These are phyloP conservation scores for Hypoxylon sp. DNA, from an alignment of 2,329 filamentous ascomycete species.

Conservation along the genomic window DNA sequence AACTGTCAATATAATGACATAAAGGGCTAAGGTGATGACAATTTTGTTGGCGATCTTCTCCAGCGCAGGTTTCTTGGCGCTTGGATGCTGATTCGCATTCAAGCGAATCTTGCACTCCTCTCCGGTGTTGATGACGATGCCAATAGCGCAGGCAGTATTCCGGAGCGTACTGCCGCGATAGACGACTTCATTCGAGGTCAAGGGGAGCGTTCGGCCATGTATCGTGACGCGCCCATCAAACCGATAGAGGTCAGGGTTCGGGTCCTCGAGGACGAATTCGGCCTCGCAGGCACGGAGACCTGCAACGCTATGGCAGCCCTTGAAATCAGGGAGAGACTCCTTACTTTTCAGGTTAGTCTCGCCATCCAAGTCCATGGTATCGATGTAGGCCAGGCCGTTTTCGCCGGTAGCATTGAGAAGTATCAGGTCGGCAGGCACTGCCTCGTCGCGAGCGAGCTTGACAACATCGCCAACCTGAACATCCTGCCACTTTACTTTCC, in stretches of 20 bases:
- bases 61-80: slow-evolving; percentile 81
- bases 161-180: slow-evolving; percentile 86
- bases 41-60: slow-evolving; percentile 81
- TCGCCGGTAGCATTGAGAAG: slow-evolving; percentile 79
- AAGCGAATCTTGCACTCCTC: slow-evolving; percentile 93
- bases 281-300: slow-evolving; percentile 64
- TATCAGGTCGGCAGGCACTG: slow-evolving; percentile 82
- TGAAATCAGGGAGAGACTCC: slow-evolving; percentile 68
- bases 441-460: slow-evolving; percentile 74
- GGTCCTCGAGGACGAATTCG: slow-evolving; percentile 76
- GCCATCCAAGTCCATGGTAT: slow-evolving; percentile 85
- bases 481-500: slow-evolving; percentile 69
- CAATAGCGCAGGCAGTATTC: slow-evolving; percentile 73
- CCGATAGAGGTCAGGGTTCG: slow-evolving; percentile 78
- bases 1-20: slow-evolving; percentile 79
- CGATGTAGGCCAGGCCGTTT: slow-evolving; percentile 81
- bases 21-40: slow-evolving; percentile 79
- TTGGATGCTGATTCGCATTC: slow-evolving; percentile 89
- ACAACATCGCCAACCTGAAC: slow-evolving; percentile 76
- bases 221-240: slow-evolving; percentile 75
- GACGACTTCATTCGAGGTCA: slow-evolving; percentile 83
- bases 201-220: slow-evolving; percentile 65
- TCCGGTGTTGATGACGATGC: slow-evolving; percentile 87
- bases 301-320: slow-evolving; percentile 63
- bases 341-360: slow-evolving; percentile 85